Evolutionary conservation across 441 rosid species (phyloP).

Genomic region (Biscutella auriculata): DNA sequence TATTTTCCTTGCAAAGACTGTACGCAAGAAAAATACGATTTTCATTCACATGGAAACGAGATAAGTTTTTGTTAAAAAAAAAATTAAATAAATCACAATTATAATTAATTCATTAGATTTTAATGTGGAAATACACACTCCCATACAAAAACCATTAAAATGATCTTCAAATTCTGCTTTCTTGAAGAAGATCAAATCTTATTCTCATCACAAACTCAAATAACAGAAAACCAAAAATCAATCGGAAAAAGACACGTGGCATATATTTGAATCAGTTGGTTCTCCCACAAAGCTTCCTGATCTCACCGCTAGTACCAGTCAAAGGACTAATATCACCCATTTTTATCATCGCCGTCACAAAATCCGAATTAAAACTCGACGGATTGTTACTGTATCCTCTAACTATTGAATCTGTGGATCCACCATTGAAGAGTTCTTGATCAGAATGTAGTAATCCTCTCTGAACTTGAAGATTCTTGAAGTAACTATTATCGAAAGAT

Average conservation of each 20-base stretch:
- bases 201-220: not conserved
- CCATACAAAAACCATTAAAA: not conserved
- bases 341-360: conserved; percentile 56
- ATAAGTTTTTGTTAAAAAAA: too few species aligned
- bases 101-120: conserved; percentile 4
- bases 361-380: conserved; percentile 44
- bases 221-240: not conserved
- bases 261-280: conserved; percentile 22
- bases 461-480: conserved; percentile 44
- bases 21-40: too few species aligned
- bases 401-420: conserved; percentile 60
- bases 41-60: too few species aligned
- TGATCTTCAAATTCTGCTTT: not conserved
- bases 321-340: conserved; percentile 85
- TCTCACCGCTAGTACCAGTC: conserved; percentile 67
- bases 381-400: conserved; percentile 31
- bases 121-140: conserved; percentile 18
- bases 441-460: conserved; percentile 77
- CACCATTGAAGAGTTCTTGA: conserved; percentile 60
- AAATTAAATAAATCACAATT: too few species aligned
- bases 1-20: too few species aligned
- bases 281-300: conserved; percentile 56
- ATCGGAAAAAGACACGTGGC: not conserved
- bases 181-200: not conserved
- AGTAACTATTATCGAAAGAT: conserved; percentile 57